Evolutionary conservation across 768 basidiomycete genomes (phyloP).

Genomic region (Leucocoprinus birnbaumii): DNA sequence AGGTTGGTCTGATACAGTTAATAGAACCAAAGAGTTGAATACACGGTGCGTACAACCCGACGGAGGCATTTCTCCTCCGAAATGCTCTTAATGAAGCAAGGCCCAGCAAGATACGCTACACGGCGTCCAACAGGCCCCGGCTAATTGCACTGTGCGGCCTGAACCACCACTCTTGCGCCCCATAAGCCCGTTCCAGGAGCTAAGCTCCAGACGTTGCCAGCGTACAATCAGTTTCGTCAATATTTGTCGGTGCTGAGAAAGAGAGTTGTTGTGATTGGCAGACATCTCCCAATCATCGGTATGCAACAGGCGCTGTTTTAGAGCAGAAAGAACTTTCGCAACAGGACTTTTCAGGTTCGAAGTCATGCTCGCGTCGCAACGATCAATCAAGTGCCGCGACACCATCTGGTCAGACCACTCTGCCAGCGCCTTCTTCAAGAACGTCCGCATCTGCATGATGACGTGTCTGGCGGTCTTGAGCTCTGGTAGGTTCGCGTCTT

Average conservation of each 20-base stretch:
- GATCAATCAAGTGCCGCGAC: constrained; percentile 75
- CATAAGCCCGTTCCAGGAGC: constrained; percentile 77
- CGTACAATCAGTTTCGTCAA: constrained; percentile 75
- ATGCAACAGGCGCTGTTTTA: constrained; percentile 84
- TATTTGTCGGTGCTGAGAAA: constrained; percentile 62
- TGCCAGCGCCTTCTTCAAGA: constrained; percentile 54
- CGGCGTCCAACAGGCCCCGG: constrained; percentile 54
- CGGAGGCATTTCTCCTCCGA: constrained; percentile 32
- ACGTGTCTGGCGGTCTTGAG: constrained; percentile 55
- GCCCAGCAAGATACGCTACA: constrained; percentile 37
- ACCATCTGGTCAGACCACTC: constrained; percentile 99
- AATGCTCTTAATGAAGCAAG: constrained; percentile 29
- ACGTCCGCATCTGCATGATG: constrained; percentile 45
- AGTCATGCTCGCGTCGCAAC: constrained; percentile 62
- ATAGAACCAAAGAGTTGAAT: constrained; percentile 61
- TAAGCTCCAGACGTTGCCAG: constrained; percentile 88
- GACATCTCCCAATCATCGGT: constrained; percentile 97
- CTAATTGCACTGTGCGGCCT: constrained; percentile 80
- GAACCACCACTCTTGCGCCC: constrained; percentile 77
- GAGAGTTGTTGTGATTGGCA: constrained; percentile 86
- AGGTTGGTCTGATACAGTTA: constrained; percentile 53
- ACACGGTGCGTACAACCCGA: constrained; percentile 57
- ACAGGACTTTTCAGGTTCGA: constrained; percentile 68
- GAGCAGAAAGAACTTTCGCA: constrained; percentile 74
- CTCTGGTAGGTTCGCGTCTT: constrained; percentile 73